Evolutionary conservation across 768 basidiomycete species (phyloP).

Genomic region (Suillus weaverae): DNA sequence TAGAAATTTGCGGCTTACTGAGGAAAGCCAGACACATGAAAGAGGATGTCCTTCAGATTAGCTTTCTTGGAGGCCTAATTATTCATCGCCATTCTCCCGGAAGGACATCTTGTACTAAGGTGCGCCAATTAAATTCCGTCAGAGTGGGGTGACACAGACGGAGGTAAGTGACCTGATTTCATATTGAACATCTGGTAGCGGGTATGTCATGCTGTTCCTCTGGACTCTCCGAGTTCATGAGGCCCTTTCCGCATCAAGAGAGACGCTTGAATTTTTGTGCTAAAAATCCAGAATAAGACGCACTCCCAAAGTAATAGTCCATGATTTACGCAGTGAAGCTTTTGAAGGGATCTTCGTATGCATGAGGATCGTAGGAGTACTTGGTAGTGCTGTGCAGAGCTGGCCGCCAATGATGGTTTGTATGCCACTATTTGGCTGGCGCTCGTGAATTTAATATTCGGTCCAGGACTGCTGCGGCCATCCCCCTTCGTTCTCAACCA

Average conservation of each 20-base stretch:
- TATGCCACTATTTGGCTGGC: background rate
- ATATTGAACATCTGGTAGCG: background rate
- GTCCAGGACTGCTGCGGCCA: background rate
- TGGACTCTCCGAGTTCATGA: background rate
- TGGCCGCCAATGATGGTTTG: background rate
- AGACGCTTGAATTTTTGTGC: background rate
- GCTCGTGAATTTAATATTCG: constrained; percentile 1
- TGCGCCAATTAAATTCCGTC: constrained; percentile 35
- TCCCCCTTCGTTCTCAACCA: constrained; percentile 1
- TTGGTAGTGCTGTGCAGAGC: background rate
- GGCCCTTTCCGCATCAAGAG: background rate
- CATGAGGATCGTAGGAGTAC: background rate
- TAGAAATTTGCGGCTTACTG: constrained; percentile 23
- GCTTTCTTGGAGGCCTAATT: constrained; percentile 38
- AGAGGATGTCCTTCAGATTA: constrained; percentile 38
- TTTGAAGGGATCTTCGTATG: background rate
- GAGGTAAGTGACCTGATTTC: background rate
- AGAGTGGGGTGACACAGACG: constrained; percentile 26
- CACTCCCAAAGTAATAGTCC: background rate
- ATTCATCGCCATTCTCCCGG: constrained; percentile 41
- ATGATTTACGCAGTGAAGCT: background rate
- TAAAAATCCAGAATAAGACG: background rate
- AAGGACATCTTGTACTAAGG: constrained; percentile 37
- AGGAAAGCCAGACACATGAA: constrained; percentile 41
- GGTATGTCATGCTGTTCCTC: background rate